Base-by-base conservation (phyloP, 768 basidiomycete species). In the Suillus americanus region DNA sequence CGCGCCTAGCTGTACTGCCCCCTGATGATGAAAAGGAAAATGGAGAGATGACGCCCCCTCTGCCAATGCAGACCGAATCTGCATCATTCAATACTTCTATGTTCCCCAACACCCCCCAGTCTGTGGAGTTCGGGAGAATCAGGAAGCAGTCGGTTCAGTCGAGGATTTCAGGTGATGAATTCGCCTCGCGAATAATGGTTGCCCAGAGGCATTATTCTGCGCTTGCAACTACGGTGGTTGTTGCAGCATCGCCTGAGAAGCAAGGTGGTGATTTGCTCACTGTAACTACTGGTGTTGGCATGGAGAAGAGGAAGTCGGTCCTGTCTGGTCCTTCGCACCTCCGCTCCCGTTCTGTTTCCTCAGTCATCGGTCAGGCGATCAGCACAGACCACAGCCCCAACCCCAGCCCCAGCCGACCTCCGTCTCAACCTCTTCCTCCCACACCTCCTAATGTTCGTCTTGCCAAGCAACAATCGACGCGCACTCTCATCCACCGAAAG, bases 121-220 rank as follows among this genome's bases (percentile, higher is more conserved):
- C 86, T 4, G 84, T 81, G 5, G 86, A 88, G 73, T 80, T 89
- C 63, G 86, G 87, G 25, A 77, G 81, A 62, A 73, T 82, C 23
- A 76, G 84, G 64, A 79, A 76, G 50, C 81, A 85, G 14, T 88
- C 88, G 3, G 78, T 80, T 5, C 87, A 85, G 64, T 86, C 88
- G 13, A 82, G 82, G 66, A 72, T 80, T 62, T 86, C 86, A 20
- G 80, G 76, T 20, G 78, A 69, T 4, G 85, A 87, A 50, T 71
- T 64, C n/a, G 64, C 84, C 45, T 84, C 85, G 37, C 79, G 78
- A 64, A 87, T 91, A 70, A 89, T 91, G 89, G 76, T 89, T 61
- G 90, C 89, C 0, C 87, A 91, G 71, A 80, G 86, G 54, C 90
- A 91, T 72, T 90, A 89, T 69, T 91, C 90, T 3, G 78, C 89